Base-by-base conservation (phyloP, 2,329 filamentous ascomycete genomes). In the Chrysosporium queenslandicum region DNA sequence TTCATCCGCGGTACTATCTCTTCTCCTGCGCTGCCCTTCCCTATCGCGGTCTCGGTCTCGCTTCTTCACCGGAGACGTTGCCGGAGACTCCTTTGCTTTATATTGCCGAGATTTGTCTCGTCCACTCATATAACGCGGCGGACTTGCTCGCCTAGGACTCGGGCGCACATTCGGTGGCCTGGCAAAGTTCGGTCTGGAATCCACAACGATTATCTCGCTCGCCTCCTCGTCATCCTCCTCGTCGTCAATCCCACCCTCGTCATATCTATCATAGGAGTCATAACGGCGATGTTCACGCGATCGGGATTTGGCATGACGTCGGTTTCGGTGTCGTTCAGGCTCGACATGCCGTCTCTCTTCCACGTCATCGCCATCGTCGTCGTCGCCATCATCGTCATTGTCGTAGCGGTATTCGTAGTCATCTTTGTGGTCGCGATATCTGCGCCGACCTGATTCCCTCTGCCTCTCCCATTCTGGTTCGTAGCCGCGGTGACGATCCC, bases 11-110 rank as follows among this genome's bases (percentile, higher is more conserved):
- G 53, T 56, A 12, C 59, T 58, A 18, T 64, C 60, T 21, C 59
- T 58, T 27, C 57, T 59, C 53, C 59, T 60, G 40, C 63, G 59
- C 50, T 63, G 60, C 8, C 64, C 65, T 48, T 66, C 66, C 2
- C 63, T 61, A 58, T 69, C 67, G 11, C 65, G 56, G 16, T 61
- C 58, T 7, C 63, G 60, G 54, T 66, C 65, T 21, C 59, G 58
- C 54, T 61, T 67, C 54, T 67, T 68, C 23, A 62, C 55, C 20
- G 68, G 68, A 27, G 67, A 67, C 11, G 64, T 61, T 53, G 63
- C 62, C 18, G 68, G 67, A 1, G 68, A 69, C 43, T 66, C 66
- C 50, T 65, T 68, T 9, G 63, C 61, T 56, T 65, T 68, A 4
- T 53, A 49, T 48, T 58, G 50, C 54, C 57, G 18, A 52, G 56